A percentile compares a stretch with the other conserved stretches of the same genome.
These are phyloP conservation scores for Eleusine coracana DNA, from an alignment of 176 grass and related monocot genomes.

Conservation along the genomic window DNA sequence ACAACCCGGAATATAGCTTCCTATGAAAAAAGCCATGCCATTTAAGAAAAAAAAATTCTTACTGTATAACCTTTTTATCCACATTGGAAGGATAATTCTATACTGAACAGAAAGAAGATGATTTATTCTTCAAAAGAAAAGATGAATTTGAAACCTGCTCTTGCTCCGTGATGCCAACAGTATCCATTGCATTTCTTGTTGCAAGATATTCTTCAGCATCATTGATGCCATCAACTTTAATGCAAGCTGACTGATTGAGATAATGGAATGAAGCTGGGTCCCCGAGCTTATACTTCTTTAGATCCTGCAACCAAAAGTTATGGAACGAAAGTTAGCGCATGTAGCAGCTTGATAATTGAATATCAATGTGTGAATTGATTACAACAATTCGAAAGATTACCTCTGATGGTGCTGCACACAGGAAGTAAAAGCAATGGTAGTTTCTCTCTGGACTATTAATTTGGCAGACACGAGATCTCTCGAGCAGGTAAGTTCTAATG, in stretches of 20 bases:
- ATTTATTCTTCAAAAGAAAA: constrained; percentile 19
- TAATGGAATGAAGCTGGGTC: constrained; percentile 79
- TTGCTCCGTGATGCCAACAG: constrained; percentile 81
- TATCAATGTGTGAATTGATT: constrained; percentile 1
- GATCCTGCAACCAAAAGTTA: constrained; percentile 60
- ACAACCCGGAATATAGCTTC: constrained; percentile 96
- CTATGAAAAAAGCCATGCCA: constrained; percentile 50
- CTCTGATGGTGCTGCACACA: constrained; percentile 85
- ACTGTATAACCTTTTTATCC: neutral
- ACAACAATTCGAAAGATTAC: constrained; percentile 41
- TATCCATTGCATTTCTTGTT: constrained; percentile 95
- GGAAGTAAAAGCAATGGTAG: constrained; percentile 97
- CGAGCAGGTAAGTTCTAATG: constrained; percentile 97
- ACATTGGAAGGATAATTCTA: constrained; percentile 35
- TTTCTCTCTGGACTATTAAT: constrained; percentile 94
- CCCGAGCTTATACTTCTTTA: constrained; percentile 75
- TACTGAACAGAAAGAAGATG: constrained; percentile 26
- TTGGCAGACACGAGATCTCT: constrained; percentile 97
- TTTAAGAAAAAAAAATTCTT: constrained; percentile 29
- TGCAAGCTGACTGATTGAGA: constrained; percentile 91
- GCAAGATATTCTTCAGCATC: constrained; percentile 86
- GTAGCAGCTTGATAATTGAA: constrained; percentile 25
- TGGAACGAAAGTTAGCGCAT: constrained; percentile 34
- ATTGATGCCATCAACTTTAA: constrained; percentile 80
- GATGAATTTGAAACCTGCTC: constrained; percentile 72